Percentiles rank a stretch among this genome's conserved stretches.
Evolutionary conservation across 139 green algal species (phyloP).

Genomic region (Tetraselmis chui): DNA sequence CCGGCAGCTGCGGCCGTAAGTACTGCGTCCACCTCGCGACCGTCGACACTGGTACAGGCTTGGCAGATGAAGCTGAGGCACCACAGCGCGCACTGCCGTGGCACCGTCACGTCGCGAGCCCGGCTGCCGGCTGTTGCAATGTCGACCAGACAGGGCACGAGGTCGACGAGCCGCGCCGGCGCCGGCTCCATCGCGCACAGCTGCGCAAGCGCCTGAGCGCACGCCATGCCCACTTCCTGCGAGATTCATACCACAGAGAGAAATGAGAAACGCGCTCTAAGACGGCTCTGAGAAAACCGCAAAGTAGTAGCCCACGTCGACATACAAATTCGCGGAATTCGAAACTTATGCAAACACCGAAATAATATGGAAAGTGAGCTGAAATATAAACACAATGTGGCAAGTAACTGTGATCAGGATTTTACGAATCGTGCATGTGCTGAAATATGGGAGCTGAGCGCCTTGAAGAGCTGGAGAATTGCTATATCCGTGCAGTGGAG

Average conservation of each 20-base stretch:
- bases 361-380: too few species aligned
- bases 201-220: neutral
- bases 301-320: neutral
- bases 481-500: too few species aligned
- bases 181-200: neutral
- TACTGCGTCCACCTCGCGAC: neutral
- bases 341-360: neutral
- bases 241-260: too few species aligned
- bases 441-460: too few species aligned
- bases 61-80: neutral
- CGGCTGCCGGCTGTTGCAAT: neutral
- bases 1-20: neutral
- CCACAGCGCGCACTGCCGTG: neutral
- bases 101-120: neutral
- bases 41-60: neutral
- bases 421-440: too few species aligned
- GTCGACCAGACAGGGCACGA: neutral
- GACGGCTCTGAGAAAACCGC: too few species aligned
- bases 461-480: too few species aligned
- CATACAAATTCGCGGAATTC: neutral
- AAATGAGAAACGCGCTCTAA: too few species aligned
- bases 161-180: neutral
- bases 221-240: neutral
- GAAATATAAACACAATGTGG: too few species aligned
- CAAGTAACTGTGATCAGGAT: too few species aligned